phyloP scores from a whole-genome alignment of 2,329 filamentous ascomycete genomes.

The Tolypocladium tropicale region DNA sequence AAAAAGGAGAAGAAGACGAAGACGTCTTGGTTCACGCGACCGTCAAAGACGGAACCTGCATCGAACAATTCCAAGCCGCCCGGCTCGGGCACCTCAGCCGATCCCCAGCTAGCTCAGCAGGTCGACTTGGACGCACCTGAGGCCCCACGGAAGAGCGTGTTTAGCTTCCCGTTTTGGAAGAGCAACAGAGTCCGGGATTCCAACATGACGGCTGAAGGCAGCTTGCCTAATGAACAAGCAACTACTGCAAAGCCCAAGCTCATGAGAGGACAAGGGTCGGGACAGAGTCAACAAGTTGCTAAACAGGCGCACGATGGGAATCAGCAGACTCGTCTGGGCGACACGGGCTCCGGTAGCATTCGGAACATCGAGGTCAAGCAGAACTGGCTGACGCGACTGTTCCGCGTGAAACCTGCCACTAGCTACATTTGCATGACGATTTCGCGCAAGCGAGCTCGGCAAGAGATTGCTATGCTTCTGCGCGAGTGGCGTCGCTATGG shows the following conservation, averaged over 20 bases:
- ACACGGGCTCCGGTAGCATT: slow-evolving; percentile 25
- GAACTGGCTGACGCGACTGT: slow-evolving; percentile 82
- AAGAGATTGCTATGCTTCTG: slow-evolving; percentile 65
- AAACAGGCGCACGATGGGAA: slow-evolving; percentile 1
- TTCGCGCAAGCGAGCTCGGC: slow-evolving; percentile 57
- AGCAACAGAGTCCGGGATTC: slow-evolving; percentile 31
- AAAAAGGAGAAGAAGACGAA: slow-evolving; percentile 36
- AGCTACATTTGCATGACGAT: slow-evolving; percentile 67
- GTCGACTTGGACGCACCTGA: slow-evolving; percentile 11
- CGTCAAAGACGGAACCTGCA: slow-evolving; percentile 25
- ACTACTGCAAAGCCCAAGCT: background rate
- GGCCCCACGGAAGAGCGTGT: slow-evolving; percentile 38
- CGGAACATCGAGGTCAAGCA: slow-evolving; percentile 58
- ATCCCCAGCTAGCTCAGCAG: slow-evolving; percentile 6
- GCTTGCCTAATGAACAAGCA: background rate
- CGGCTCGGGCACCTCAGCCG: slow-evolving; percentile 1
- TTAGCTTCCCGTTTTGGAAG: slow-evolving; percentile 47
- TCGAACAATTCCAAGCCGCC: background rate
- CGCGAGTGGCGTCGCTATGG: slow-evolving; percentile 75
- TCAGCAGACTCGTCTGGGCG: slow-evolving; percentile 18
- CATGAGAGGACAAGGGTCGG: background rate
- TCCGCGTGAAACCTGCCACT: slow-evolving; percentile 77
- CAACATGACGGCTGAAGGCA: slow-evolving; percentile 35
- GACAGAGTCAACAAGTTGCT: background rate
- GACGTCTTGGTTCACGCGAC: slow-evolving; percentile 40